Evolutionary conservation across 768 basidiomycete species (phyloP), one percentile per base, ranked within the genome.

Genomic region (Obba rivulosa): DNA sequence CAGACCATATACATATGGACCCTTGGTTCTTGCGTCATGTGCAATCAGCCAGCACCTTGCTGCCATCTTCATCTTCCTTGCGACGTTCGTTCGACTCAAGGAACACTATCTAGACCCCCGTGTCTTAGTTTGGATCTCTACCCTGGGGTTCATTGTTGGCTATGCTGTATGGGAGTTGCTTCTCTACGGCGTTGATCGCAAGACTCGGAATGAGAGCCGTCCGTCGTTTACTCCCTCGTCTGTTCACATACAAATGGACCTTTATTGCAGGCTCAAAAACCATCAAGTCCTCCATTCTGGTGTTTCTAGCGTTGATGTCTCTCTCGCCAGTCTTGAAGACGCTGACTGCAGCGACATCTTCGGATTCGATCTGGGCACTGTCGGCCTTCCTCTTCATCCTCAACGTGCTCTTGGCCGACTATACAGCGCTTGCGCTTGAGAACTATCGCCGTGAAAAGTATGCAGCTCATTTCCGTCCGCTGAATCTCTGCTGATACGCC

Each of bases 321-420:
- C 74, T 97, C 46, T 85, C 93, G 3, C 96, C 96, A 13, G 87
- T 97, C 9, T 72, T 98, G 48, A 80, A 85, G 60, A 97, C 95
- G 4, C 70, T 99, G 60, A 95, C 92, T 23, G 87, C 90, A 34
- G 91, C 94, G 21, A 97, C 94, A 3, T 96, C 95, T 34, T 89
- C 89, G 11, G 96, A 99, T 65, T 92, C 92, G 23, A 94, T 98
- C 55, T 97, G 92, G 92, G 93, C 95, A 5, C 69, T 97, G 43
- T 81, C 92, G n/a, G 88, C 89, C 3, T 74, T 76, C 44, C 78
- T 98, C 38, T 90, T 97, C 65, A 71, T 80, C 45, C 70, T 96
- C 34, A 92, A 94, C 62, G 75, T 83, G 17, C 69, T 94, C 49
- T 70, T 97, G 41, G 87, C 87, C 13, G 92, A 96, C 66, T 95